Evolutionary conservation across 768 basidiomycete species (phyloP).

Genomic region (Tulasnella sp.): DNA sequence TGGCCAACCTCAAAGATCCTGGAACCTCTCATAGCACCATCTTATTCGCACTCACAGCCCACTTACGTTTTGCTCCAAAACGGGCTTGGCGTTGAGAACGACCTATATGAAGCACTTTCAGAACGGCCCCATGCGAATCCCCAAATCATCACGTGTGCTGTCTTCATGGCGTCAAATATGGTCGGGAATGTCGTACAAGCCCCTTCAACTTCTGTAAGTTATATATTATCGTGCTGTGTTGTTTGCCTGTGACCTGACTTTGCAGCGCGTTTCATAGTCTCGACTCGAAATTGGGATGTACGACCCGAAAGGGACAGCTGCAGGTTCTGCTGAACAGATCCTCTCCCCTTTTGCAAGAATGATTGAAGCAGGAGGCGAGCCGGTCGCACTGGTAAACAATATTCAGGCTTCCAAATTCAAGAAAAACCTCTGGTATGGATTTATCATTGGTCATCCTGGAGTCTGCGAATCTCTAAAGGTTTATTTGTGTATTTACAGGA

Average conservation of each 20-base stretch:
- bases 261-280: neutral
- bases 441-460: too few relatives aligned
- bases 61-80: constrained; percentile 59
- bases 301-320: neutral
- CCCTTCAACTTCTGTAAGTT: too few relatives aligned
- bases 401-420: constrained; percentile 49
- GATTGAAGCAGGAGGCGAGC: constrained; percentile 39
- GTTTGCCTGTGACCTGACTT: too few relatives aligned
- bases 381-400: constrained; percentile 39
- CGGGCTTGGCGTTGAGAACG: constrained; percentile 57
- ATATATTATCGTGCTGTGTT: too few relatives aligned
- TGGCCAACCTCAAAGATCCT: constrained; percentile 45
- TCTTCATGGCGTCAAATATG: neutral
- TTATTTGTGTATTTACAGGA: constrained; percentile 25
- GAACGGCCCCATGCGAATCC: constrained; percentile 22
- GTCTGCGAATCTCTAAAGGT: too few relatives aligned
- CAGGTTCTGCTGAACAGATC: neutral
- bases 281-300: neutral
- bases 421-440: constrained; percentile 45
- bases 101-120: constrained; percentile 45
- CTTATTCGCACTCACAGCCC: constrained; percentile 40
- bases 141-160: neutral
- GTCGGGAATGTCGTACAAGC: neutral
- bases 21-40: constrained; percentile 39
- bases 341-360: constrained; percentile 28